Conservation (phyloP, 345 rosid species). For the Brassica incana region DNA sequence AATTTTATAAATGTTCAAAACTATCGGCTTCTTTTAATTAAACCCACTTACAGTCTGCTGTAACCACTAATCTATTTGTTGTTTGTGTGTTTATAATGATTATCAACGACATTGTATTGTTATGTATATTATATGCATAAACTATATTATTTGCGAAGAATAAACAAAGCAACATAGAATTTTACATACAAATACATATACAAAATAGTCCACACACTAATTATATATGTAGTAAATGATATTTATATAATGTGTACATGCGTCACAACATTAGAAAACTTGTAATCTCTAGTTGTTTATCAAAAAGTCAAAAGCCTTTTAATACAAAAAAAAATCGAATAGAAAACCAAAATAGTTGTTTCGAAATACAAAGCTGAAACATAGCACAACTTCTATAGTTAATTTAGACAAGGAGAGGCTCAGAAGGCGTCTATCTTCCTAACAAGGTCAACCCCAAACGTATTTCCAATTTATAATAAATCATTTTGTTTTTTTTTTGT, state of each 20-base stretch:
- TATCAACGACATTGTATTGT: slow-evolving; percentile 14
- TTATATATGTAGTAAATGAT: neutral
- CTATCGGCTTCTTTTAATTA: slow-evolving; percentile 16
- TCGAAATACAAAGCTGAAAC: neutral
- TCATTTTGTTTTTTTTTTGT: neutral
- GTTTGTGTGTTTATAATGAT: neutral
- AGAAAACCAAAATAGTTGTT: neutral
- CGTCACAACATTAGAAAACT: neutral
- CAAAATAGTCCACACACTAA: neutral
- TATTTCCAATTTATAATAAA: neutral
- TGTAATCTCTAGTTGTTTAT: slow-evolving; percentile 12
- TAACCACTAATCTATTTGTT: slow-evolving; percentile 9
- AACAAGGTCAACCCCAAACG: neutral
- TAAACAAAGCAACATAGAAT: neutral
- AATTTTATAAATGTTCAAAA: slow-evolving; percentile 8
- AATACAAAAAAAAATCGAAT: neutral
- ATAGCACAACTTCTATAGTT: neutral
- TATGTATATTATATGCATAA: neutral
- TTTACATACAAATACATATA: neutral
- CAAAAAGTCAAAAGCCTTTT: slow-evolving; percentile 22
- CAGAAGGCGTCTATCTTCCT: neutral
- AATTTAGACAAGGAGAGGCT: neutral
- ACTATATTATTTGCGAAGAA: neutral
- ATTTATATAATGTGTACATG: neutral
- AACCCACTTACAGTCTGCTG: slow-evolving; percentile 27